These are phyloP conservation scores for Dryadomyces quercus-mongolicae DNA, from an alignment of 2,329 filamentous ascomycete species.

Conservation along the genomic window DNA sequence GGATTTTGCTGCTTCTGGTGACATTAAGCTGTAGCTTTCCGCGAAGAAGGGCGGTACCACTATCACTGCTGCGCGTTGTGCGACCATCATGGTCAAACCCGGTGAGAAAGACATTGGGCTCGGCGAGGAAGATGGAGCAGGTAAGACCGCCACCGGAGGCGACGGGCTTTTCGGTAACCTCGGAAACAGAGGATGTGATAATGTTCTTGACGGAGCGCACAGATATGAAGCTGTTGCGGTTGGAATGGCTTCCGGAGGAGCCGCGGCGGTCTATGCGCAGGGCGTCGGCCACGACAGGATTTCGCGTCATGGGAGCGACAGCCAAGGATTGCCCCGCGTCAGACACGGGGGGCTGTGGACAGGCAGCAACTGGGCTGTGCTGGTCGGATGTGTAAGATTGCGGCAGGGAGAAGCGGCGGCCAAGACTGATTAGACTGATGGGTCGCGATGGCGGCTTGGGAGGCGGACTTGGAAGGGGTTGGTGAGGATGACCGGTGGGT, in stretches of 20 bases:
- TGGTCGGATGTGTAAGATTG: neutral
- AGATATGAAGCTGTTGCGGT: constrained; percentile 38
- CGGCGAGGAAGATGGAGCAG: constrained; percentile 62
- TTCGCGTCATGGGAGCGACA: constrained; percentile 1
- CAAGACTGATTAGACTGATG: constrained; percentile 7
- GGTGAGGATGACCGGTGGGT: neutral
- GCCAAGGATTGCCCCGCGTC: neutral
- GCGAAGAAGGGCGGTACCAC: constrained; percentile 66
- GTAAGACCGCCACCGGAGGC: constrained; percentile 64
- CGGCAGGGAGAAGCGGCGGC: constrained; percentile 14
- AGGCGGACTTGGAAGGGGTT: neutral
- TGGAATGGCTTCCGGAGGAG: constrained; percentile 12
- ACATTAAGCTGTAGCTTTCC: constrained; percentile 74
- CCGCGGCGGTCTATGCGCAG: constrained; percentile 15
- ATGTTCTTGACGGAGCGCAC: constrained; percentile 37
- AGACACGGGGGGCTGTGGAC: neutral
- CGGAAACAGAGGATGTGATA: constrained; percentile 38
- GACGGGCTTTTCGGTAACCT: constrained; percentile 54
- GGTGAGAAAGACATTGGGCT: constrained; percentile 68
- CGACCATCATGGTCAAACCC: constrained; percentile 65
- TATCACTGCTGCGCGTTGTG: constrained; percentile 40
- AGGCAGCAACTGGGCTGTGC: neutral
- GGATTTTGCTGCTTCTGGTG: constrained; percentile 85
- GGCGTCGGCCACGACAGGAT: constrained; percentile 19
- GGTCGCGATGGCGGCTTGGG: neutral